phyloP scores from a whole-genome alignment of 345 rosid genomes.

The Aquilaria yunnanensis region DNA sequence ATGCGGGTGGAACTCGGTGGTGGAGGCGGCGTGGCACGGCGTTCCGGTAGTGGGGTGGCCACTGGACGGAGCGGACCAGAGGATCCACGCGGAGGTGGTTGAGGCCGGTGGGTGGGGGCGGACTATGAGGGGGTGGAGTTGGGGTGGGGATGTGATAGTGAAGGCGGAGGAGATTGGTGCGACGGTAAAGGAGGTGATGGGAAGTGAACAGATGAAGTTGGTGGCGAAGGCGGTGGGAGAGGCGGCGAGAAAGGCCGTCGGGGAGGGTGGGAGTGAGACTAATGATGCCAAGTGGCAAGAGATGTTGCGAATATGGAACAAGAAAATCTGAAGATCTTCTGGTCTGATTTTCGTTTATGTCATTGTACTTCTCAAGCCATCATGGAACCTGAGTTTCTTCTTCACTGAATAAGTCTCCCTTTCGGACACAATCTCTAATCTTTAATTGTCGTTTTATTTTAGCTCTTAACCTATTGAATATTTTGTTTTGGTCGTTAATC shows the following conservation, averaged over 20 bases:
- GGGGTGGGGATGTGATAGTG: conserved; percentile 18
- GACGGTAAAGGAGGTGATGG: conserved; percentile 29
- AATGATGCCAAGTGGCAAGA: conserved; percentile 1
- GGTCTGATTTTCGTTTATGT: no score
- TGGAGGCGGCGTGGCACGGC: conserved; percentile 35
- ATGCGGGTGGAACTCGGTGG: conserved; percentile 41
- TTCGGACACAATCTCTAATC: no score
- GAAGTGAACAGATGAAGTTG: conserved; percentile 13
- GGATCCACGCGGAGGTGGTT: conserved; percentile 28
- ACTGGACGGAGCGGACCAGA: conserved; percentile 31
- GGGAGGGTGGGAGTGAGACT: conserved; percentile 17
- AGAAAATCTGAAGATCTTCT: no score
- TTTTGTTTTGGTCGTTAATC: no score
- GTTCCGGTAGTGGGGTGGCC: conserved; percentile 39
- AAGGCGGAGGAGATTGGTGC: conserved; percentile 31
- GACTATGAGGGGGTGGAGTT: conserved; percentile 26
- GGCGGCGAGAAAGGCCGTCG: conserved; percentile 26
- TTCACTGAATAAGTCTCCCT: no score
- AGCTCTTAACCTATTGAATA: no score
- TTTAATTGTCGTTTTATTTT: no score
- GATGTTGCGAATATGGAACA: conserved; percentile 8
- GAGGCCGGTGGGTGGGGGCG: conserved; percentile 26
- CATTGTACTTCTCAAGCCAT: no score
- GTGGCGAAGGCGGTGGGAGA: conserved; percentile 18
- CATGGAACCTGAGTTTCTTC: no score